phyloP scores from a whole-genome alignment of 179 eudicot genomes.

The Spinacia oleracea region DNA sequence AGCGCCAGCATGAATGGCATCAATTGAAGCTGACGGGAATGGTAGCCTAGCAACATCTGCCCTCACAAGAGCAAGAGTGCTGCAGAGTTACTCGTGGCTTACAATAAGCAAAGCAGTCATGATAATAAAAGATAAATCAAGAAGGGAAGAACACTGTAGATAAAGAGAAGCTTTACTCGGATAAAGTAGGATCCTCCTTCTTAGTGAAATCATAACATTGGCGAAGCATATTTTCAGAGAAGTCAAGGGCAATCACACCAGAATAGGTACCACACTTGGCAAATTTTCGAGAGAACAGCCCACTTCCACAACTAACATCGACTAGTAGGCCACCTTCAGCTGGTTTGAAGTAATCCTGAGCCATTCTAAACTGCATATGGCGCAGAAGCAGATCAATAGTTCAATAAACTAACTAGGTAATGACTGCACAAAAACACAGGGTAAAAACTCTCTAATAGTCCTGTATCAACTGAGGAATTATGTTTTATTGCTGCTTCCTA shows the following conservation, averaged over 20 bases:
- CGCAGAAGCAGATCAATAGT: conserved; percentile 9
- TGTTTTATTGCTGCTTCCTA: background rate
- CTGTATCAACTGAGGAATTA: background rate
- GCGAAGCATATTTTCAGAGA: conserved; percentile 96
- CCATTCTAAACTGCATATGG: conserved; percentile 80
- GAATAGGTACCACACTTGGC: conserved; percentile 75
- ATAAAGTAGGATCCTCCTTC: conserved; percentile 54
- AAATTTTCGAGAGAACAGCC: conserved; percentile 86
- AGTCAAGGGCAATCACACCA: conserved; percentile 82
- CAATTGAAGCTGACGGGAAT: conserved; percentile 79
- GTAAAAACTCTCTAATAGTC: background rate
- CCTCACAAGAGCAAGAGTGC: conserved; percentile 91
- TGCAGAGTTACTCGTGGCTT: conserved; percentile 37
- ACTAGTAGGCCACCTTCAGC: conserved; percentile 79
- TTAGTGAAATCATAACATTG: conserved; percentile 87
- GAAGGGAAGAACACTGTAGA: conserved; percentile 5
- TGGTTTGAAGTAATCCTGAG: conserved; percentile 88
- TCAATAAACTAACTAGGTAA: background rate
- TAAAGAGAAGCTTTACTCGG: conserved; percentile 43
- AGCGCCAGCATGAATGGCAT: conserved; percentile 99
- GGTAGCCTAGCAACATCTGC: conserved; percentile 98
- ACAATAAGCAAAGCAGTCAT: conserved; percentile 20
- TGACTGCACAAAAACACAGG: background rate
- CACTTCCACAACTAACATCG: conserved; percentile 97
- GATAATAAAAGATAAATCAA: background rate